These are phyloP conservation scores for Cladosporium oxysporum DNA, from an alignment of 2,329 filamentous ascomycete species.

Conservation along the genomic window DNA sequence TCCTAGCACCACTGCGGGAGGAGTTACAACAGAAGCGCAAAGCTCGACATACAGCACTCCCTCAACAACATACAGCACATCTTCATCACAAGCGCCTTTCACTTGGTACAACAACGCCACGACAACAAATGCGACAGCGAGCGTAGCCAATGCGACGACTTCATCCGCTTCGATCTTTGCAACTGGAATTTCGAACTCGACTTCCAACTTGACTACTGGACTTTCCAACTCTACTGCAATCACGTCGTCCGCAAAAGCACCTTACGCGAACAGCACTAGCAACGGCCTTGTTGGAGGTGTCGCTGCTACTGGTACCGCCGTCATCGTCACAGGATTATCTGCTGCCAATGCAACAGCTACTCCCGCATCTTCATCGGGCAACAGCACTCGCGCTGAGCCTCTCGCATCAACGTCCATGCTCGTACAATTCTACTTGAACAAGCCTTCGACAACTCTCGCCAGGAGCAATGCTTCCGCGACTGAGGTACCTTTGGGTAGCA, in stretches of 20 bases:
- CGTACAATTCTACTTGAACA: constrained; percentile 1
- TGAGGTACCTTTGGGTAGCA: constrained; percentile 9
- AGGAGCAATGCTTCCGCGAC: background rate
- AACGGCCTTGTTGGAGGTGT: constrained; percentile 7
- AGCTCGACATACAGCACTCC: constrained; percentile 6
- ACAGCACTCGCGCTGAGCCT: constrained; percentile 65
- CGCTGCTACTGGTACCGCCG: constrained; percentile 12
- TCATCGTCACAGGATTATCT: background rate
- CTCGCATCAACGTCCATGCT: constrained; percentile 7
- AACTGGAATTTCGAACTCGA: constrained; percentile 4
- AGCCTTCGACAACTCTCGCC: background rate
- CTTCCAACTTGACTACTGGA: background rate
- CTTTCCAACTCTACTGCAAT: background rate
- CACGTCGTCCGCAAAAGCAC: background rate
- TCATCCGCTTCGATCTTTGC: background rate
- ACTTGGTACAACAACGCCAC: background rate
- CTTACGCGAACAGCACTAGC: constrained; percentile 11
- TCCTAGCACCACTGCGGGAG: constrained; percentile 4
- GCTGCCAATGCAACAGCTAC: constrained; percentile 61
- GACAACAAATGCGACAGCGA: background rate
- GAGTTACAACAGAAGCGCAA: background rate
- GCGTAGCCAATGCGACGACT: constrained; percentile 1
- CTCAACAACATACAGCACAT: background rate
- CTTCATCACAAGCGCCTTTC: background rate
- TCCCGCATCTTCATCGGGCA: constrained; percentile 90